Conservation (phyloP, 495 filamentous ascomycete species). For the Aspergillus baeticus region DNA sequence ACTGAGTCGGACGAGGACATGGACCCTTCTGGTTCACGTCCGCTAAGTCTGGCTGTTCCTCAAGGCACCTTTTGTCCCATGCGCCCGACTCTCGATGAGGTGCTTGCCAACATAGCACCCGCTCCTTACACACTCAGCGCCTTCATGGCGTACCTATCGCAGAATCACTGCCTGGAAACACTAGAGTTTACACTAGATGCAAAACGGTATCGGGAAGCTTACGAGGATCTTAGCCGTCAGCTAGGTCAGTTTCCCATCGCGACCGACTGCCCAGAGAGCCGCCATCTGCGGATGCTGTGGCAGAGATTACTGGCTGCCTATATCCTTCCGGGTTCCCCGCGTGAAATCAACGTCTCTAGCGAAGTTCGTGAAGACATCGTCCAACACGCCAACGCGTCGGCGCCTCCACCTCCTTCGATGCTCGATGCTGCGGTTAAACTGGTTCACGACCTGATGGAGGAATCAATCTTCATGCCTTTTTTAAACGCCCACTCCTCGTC, state of each 20-base stretch:
- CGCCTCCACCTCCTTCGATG: slow-evolving; percentile 72
- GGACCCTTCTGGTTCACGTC: slow-evolving; percentile 53
- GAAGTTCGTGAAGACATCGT: slow-evolving; percentile 81
- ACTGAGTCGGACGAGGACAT: slow-evolving; percentile 60
- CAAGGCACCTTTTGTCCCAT: slow-evolving; percentile 65
- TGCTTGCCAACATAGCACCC: slow-evolving; percentile 81
- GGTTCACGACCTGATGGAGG: slow-evolving; percentile 95
- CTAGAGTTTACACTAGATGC: slow-evolving; percentile 97
- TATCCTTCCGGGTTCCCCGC: slow-evolving; percentile 64
- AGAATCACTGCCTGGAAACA: slow-evolving; percentile 96
- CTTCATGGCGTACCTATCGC: slow-evolving; percentile 96
- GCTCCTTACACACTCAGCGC: slow-evolving; percentile 90
- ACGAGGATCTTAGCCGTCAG: slow-evolving; percentile 53
- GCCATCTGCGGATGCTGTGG: slow-evolving; percentile 75
- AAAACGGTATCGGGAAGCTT: slow-evolving; percentile 79
- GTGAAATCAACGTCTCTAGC: slow-evolving; percentile 90
- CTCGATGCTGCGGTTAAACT: slow-evolving; percentile 89
- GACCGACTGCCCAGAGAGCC: slow-evolving; percentile 55
- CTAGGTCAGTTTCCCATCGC: slow-evolving; percentile 40
- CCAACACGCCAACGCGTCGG: slow-evolving; percentile 54
- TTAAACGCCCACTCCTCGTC: slow-evolving; percentile 38
- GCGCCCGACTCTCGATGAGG: slow-evolving; percentile 80
- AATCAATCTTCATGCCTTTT: slow-evolving; percentile 67
- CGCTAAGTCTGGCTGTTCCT: slow-evolving; percentile 62
- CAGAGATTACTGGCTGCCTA: slow-evolving; percentile 55